Base-by-base conservation (phyloP, 345 rosid genomes). In the Erucastrum elatum region DNA sequence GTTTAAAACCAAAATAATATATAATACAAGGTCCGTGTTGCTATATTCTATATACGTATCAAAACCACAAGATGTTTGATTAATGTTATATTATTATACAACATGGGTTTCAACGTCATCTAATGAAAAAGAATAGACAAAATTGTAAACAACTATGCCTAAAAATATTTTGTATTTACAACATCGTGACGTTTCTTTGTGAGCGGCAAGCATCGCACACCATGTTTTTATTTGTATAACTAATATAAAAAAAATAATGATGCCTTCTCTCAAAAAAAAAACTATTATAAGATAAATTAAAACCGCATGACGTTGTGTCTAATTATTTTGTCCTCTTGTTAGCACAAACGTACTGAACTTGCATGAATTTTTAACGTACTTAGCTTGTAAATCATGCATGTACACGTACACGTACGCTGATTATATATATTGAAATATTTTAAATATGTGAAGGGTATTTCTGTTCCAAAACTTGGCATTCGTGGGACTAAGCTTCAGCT, bases 381-480 rank as follows among this genome's bases (percentile, higher is more conserved):
- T 46, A 46, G 16, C 15, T 12, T 12, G 55, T 46, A 11, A 37
- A 37, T 37, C 71, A 63, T 68, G 74, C 74, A 49, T 33, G 33
- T 25, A 44, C 63, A 44, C 26, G 25, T 15, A 29, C 63, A 44
- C 31, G 25, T 15, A 6, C 66, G 55, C 67, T 72, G 34, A n/a
- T 69, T 58, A 13, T 34, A 27, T n/a, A 12, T 53, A 27, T 8
- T 29, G 17, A 31, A 39, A 53, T 25, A 51, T 64, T 82, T 75
- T 11, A 8, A 6, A 26, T 31, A 25, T 68, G 41, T 73, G 74
- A 69, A 93, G 97, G 85, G 65, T 88, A 64, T 85, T 89, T 27
- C 27, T 91, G 31, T 75, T 93, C 63, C 95, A 90, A 76, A 87
- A 91, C 80, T 87, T 90, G 37, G 85, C 88, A 51, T 90, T 90